These are phyloP conservation scores for Acrocalymma vagum DNA, from an alignment of 2,329 filamentous ascomycete species.

Conservation along the genomic window DNA sequence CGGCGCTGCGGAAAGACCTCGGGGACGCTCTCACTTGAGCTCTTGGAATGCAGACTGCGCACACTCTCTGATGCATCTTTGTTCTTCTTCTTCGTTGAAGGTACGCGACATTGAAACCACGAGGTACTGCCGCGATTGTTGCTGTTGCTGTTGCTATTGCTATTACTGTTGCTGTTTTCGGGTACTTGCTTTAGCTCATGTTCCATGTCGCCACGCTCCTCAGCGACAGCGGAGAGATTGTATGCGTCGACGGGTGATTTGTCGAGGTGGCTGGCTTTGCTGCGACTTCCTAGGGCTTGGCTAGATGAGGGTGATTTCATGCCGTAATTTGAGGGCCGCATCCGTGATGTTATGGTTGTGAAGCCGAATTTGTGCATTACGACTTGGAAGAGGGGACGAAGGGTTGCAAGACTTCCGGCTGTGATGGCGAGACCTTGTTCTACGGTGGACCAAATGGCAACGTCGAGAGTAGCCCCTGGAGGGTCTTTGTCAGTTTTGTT, in stretches of 20 bases:
- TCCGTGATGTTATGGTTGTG: constrained; percentile 24
- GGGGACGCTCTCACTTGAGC: constrained; percentile 17
- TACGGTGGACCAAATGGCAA: constrained; percentile 47
- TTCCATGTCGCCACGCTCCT: constrained; percentile 25
- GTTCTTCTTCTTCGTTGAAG: constrained; percentile 14
- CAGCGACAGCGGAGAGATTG: constrained; percentile 24
- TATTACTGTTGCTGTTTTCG: constrained; percentile 14
- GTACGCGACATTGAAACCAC: constrained; percentile 2
- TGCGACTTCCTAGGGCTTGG: constrained; percentile 14
- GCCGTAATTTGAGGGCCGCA: constrained; percentile 31
- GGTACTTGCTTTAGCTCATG: constrained; percentile 16
- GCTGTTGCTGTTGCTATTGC: constrained; percentile 7
- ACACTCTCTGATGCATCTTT: constrained; percentile 34
- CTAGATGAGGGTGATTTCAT: constrained; percentile 19
- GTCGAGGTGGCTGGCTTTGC: constrained; percentile 24
- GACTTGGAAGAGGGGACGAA: constrained; percentile 43
- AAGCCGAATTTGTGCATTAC: constrained; percentile 34
- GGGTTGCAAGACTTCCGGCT: constrained; percentile 44
- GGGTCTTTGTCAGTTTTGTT: too few relatives aligned
- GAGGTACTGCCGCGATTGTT: constrained; percentile 15
- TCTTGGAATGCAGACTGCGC: constrained; percentile 29
- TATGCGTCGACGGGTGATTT: constrained; percentile 29
- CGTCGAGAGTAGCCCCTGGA: constrained; percentile 40
- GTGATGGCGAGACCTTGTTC: constrained; percentile 49
- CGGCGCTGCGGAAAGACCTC: constrained; percentile 3